Evolutionary conservation across 257 asterid species (phyloP).

Genomic region (Fraxinus americana): DNA sequence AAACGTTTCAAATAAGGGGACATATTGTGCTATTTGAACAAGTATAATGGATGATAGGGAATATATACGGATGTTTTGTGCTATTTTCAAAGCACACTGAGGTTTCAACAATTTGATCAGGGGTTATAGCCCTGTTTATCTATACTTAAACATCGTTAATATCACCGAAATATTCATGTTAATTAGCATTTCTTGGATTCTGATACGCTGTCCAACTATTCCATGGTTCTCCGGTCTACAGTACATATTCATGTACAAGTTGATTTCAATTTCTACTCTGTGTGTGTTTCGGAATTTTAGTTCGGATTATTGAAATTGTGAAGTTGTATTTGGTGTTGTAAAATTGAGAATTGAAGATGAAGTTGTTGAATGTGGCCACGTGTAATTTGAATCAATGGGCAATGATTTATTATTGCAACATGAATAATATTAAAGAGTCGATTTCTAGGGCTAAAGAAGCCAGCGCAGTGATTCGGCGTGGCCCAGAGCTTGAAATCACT

Average conservation of each 20-base stretch:
- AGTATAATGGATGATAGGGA: too few species aligned
- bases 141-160: not conserved
- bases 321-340: not conserved
- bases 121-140: not conserved
- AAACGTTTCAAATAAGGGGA: too few species aligned
- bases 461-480: conserved; percentile 86
- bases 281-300: not conserved
- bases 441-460: conserved; percentile 73
- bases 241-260: not conserved
- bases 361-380: conserved; percentile 91
- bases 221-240: not conserved
- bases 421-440: conserved; percentile 80
- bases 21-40: too few species aligned
- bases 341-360: conserved; percentile 46
- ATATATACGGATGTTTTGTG: too few species aligned
- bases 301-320: not conserved
- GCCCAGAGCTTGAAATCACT: conserved; percentile 95
- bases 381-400: conserved; percentile 99
- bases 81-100: too few species aligned
- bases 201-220: conserved; percentile 6
- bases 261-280: not conserved
- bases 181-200: not conserved
- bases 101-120: too few species aligned
- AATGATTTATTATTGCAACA: conserved; percentile 90
- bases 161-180: not conserved